Percentiles rank a stretch among this genome's conserved stretches.
Conservation (phyloP, 768 basidiomycete genomes). For the Dentipellis sp. region DNA sequence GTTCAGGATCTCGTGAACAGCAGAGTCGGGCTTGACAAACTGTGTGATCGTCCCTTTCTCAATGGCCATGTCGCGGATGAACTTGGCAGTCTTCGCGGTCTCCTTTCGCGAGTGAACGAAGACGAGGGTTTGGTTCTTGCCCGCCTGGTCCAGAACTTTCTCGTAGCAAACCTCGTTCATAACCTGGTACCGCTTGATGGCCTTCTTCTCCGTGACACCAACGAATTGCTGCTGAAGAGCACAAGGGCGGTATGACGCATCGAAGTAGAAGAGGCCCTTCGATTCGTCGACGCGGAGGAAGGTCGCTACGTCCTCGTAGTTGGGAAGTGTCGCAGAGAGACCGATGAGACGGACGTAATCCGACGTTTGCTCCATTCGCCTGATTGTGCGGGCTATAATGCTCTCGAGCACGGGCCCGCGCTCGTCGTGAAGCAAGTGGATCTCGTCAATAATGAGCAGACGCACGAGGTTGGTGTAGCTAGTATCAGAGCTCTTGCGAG, state of each 20-base stretch:
- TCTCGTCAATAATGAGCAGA: conserved; percentile 96
- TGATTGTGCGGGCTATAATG: conserved; percentile 81
- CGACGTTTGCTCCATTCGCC: conserved; percentile 88
- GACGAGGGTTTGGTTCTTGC: conserved; percentile 87
- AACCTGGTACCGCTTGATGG: conserved; percentile 95
- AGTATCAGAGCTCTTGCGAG: conserved; percentile 93
- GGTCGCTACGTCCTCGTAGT: conserved; percentile 94
- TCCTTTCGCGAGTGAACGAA: conserved; percentile 99
- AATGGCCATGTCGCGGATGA: conserved; percentile 89
- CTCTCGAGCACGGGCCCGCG: conserved; percentile 95
- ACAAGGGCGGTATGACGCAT: conserved; percentile 89
- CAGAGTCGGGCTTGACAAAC: conserved; percentile 90
- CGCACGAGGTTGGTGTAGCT: conserved; percentile 95
- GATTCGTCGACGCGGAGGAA: conserved; percentile 91
- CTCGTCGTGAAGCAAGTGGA: conserved; percentile 94
- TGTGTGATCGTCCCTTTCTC: conserved; percentile 96
- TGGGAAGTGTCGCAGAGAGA: conserved; percentile 94
- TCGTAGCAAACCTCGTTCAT: conserved; percentile 99
- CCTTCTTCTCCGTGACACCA: conserved; percentile 98
- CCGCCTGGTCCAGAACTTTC: conserved; percentile 89
- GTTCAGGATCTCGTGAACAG: conserved; percentile 81
- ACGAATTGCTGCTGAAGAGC: conserved; percentile 95
- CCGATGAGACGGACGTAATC: conserved; percentile 94
- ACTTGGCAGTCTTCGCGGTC: conserved; percentile 93
- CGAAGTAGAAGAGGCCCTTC: conserved; percentile 96